Evolutionary conservation across 164 flowering plant genomes (phyloP), one percentile per base, ranked within the genome.

Genomic region (Euptelea pleiosperma): DNA sequence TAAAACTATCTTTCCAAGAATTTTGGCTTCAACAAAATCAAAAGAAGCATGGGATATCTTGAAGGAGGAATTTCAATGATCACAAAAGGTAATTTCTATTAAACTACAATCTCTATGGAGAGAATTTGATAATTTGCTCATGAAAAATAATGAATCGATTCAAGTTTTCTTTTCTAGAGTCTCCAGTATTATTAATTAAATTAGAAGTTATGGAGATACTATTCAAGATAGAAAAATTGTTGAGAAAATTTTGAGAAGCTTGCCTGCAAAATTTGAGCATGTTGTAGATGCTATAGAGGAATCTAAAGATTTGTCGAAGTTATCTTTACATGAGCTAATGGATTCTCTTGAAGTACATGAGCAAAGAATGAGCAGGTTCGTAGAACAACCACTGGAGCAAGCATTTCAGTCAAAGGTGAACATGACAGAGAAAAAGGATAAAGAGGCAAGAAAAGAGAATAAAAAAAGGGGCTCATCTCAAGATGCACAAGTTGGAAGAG

Each of bases 261-360:
- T 62, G 6, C 53, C 35, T 5, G 1, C 58, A 26, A 63, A 57
- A 29, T 57, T 52, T 36, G 67, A 62, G 0, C 37, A 41, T 25
- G 55, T 60, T 0, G 64, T 55, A 6, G 60, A 19, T 15, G 52
- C 57, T 25, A 67, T 67, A 6, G 52, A 68, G 25, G 71, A 61
- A 46, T 29, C 57, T n/a, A 61, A 39, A 25, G 59, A 57, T 34
- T 36, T 57, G 11, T 15, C n/a, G n/a, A 56, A 10, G 2, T 41
- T 57, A 0, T 39, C 48, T 16, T 24, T 42, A 5, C 37, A 35
- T 18, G 63, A 63, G 30, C 58, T 63, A 18, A 62, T 51, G 10
- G n/a, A n/a, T n/a, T n/a, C n/a, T n/a, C n/a, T n/a, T n/a, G n/a
- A n/a, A n/a, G n/a, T n/a, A n/a, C n/a, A n/a, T n/a, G n/a, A n/a